A percentile compares a stretch with the other conserved stretches of the same genome.
Conservation (phyloP, 495 filamentous ascomycete genomes). For the Penicillium silybi region DNA sequence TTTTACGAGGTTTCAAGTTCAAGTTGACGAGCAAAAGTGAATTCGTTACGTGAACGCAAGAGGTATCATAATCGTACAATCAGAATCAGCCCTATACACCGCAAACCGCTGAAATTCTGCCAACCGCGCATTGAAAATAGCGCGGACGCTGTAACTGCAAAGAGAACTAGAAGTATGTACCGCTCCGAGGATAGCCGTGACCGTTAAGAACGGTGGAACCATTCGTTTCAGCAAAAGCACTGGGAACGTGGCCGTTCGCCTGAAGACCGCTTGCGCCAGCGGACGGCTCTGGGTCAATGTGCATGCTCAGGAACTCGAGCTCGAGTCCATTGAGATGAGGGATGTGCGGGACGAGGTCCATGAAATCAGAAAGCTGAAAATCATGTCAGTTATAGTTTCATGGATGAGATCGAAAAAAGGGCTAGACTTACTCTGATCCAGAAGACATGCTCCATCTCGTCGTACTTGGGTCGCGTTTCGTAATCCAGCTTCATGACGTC, state of each 20-base stretch:
- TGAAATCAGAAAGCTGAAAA: constrained; percentile 64
- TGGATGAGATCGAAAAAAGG: neutral
- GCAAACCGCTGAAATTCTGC: constrained; percentile 16
- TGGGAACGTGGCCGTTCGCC: constrained; percentile 32
- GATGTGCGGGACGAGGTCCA: constrained; percentile 65
- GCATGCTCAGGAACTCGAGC: constrained; percentile 48
- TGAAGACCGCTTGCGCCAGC: constrained; percentile 11
- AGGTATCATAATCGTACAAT: constrained; percentile 54
- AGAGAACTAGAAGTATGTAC: constrained; percentile 46
- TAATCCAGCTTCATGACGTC: constrained; percentile 44
- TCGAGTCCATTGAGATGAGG: constrained; percentile 63
- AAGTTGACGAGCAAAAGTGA: constrained; percentile 19
- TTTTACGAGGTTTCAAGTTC: neutral
- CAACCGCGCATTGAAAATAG: constrained; percentile 20
- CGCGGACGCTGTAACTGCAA: constrained; percentile 22
- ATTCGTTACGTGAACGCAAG: constrained; percentile 34
- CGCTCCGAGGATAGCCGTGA: constrained; percentile 35
- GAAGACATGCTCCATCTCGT: constrained; percentile 61
- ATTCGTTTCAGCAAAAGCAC: constrained; percentile 22
- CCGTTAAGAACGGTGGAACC: constrained; percentile 33
- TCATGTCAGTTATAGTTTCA: constrained; percentile 18
- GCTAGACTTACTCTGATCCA: constrained; percentile 64
- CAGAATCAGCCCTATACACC: constrained; percentile 39
- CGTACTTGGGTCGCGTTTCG: constrained; percentile 50
- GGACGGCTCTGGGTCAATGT: constrained; percentile 41